Evolutionary conservation across 2,329 filamentous ascomycete genomes (phyloP), one percentile per base, ranked within the genome.

Genomic region (Cladophialophora yegresii): DNA sequence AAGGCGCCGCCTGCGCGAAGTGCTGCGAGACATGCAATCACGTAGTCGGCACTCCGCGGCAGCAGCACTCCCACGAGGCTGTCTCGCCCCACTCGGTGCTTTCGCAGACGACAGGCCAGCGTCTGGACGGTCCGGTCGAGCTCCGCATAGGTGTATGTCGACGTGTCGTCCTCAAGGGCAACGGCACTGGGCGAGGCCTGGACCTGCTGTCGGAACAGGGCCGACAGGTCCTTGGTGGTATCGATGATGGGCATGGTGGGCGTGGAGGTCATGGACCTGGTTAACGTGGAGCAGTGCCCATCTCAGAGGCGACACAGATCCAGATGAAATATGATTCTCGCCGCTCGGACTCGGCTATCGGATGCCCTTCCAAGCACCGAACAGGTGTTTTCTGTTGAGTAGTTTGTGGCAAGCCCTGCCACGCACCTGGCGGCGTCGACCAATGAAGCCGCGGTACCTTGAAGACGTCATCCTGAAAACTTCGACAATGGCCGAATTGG

Each of bases 1-100:
- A 92, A 93, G 1, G 90, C 90, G 60, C 90, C 90, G 58, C 90
- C 90, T 1, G 90, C 90, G 64, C 89, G 86, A 45, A 93, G 83
- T n/a, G 89, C 86, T 28, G 90, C 90, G 58, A 93, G 80, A 73
- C 88, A 92, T 16, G 89, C 87, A 75, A 93, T 87, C 66, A 93
- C 88, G 76, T 93, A 92, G 77, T 92, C 84, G 55, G 89, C 89
- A 74, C 89, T 91, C 61, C 90, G 86, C 62, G 86, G 87, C 73
- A 93, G 83, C 58, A 93, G 82, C 49, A 93, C 87, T 59, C 90
- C 90, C 33, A 93, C 90, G 20, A 92, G 82, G 69, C 82, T 83
- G 75, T 93, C 89, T 64, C 89, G 87, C 62, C 85, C 84, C 61
- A 93, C 89, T 50, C 89, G 88, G 77, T 88, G 83, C 61, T 79